Percentiles rank a stretch among this genome's conserved stretches.
Conservation (phyloP, 2,329 filamentous ascomycete genomes). For the Colletotrichum lentis region DNA sequence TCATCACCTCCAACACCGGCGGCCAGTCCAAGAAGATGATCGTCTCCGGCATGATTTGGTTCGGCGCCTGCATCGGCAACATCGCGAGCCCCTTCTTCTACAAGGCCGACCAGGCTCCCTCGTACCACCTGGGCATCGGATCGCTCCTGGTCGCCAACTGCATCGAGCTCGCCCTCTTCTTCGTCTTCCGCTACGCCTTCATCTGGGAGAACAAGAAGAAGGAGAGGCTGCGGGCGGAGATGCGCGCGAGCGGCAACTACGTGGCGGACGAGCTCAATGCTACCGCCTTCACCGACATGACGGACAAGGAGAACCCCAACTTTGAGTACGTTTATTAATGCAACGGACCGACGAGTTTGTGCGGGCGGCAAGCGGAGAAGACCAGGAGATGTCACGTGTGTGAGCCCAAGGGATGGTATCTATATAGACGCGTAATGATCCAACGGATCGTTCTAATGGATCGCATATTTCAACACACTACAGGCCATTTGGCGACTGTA, state of each 20-base stretch:
- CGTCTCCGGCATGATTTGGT: conserved; percentile 67
- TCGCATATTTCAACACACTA: no score
- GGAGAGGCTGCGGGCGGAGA: conserved; percentile 46
- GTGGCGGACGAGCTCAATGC: conserved; percentile 46
- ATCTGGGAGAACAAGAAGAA: conserved; percentile 52
- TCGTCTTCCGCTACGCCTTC: conserved; percentile 51
- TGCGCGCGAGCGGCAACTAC: conserved; percentile 42
- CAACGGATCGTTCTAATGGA: no score
- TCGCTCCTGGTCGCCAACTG: conserved; percentile 54
- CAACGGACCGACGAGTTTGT: fast-evolving
- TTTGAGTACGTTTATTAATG: conserved; percentile 52
- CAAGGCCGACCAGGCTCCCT: conserved; percentile 58
- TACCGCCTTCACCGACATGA: conserved; percentile 54
- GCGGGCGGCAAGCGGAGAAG: no score
- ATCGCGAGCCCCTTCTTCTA: conserved; percentile 72
- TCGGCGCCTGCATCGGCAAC: conserved; percentile 68
- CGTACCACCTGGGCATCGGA: conserved; percentile 52
- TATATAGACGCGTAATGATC: no score
- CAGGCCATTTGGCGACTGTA: no score
- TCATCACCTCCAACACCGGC: conserved; percentile 59
- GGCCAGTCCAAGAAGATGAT: conserved; percentile 71
- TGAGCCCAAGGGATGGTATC: no score
- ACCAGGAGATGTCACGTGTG: no score
- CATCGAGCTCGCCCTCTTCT: conserved; percentile 50
- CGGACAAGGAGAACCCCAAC: conserved; percentile 54